These are phyloP conservation scores for Artemisia tridentata DNA, from an alignment of 129 eudicot genomes.

Conservation along the genomic window DNA sequence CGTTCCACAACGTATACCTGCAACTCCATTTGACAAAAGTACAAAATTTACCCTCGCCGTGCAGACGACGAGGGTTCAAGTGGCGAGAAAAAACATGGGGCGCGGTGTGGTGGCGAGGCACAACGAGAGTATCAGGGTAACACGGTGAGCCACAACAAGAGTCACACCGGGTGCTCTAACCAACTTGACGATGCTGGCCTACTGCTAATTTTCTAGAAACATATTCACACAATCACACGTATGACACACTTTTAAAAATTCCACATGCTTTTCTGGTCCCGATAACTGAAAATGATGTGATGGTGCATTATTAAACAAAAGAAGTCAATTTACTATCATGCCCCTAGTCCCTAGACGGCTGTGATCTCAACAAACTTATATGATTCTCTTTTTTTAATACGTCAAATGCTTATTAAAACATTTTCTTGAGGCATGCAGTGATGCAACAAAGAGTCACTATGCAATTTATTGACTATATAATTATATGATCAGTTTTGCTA, in stretches of 20 bases:
- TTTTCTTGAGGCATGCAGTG: background rate
- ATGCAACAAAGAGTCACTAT: background rate
- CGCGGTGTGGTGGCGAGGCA: too few relatives aligned
- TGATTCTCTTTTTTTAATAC: background rate
- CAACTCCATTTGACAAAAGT: too few relatives aligned
- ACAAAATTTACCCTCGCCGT: too few relatives aligned
- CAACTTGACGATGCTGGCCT: background rate
- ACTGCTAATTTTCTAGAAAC: background rate
- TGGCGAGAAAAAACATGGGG: too few relatives aligned
- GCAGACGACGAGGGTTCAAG: too few relatives aligned
- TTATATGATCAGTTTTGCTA: background rate
- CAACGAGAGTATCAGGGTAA: too few relatives aligned
- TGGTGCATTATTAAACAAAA: background rate
- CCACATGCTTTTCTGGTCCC: background rate
- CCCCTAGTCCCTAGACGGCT: background rate
- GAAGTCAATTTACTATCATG: background rate
- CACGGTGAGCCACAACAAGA: too few relatives aligned
- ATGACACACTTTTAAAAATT: too few relatives aligned
- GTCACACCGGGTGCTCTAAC: too few relatives aligned
- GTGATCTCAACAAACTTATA: slow-evolving; percentile 13
- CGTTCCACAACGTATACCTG: too few relatives aligned
- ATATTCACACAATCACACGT: background rate
- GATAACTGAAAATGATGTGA: background rate
- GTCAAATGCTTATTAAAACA: background rate
- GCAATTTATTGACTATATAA: background rate